phyloP scores from a whole-genome alignment of 2,329 filamentous ascomycete species.

The Chrysosporium keratinophilum region DNA sequence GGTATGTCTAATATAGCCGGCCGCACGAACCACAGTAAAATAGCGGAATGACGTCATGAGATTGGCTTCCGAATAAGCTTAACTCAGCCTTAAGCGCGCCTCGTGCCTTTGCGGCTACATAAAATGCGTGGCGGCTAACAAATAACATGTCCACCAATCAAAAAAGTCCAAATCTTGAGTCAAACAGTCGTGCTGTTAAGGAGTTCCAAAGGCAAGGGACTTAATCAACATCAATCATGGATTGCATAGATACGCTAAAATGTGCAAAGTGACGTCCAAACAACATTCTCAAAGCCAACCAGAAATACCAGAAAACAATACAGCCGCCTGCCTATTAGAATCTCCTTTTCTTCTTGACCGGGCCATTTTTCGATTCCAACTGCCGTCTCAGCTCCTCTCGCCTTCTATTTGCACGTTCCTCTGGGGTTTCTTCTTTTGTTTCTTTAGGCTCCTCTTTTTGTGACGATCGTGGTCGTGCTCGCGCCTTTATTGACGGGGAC shows the following conservation, averaged over 20 bases:
- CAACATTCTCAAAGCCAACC: neutral
- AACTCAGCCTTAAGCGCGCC: neutral
- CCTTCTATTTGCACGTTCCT: constrained; percentile 46
- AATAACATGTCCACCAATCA: too few species aligned
- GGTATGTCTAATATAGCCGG: too few species aligned
- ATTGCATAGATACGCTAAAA: too few species aligned
- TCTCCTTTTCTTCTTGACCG: constrained; percentile 48
- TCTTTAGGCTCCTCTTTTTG: constrained; percentile 16
- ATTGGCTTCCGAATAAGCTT: neutral
- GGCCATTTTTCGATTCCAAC: constrained; percentile 36
- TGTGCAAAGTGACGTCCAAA: neutral
- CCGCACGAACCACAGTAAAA: too few species aligned
- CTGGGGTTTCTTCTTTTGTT: constrained; percentile 33
- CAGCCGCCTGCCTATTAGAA: constrained; percentile 32
- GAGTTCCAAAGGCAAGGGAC: too few species aligned
- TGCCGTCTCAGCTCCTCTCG: constrained; percentile 47
- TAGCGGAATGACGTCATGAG: neutral
- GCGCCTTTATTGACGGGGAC: constrained; percentile 13
- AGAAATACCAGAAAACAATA: neutral
- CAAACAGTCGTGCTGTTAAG: too few species aligned
- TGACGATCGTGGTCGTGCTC: constrained; percentile 8
- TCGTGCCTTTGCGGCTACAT: neutral
- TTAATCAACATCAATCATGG: too few species aligned
- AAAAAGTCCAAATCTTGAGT: too few species aligned
- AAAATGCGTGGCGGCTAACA: neutral